phyloP scores from a whole-genome alignment of 768 basidiomycete species.

The Rossbeevera mucosa region DNA sequence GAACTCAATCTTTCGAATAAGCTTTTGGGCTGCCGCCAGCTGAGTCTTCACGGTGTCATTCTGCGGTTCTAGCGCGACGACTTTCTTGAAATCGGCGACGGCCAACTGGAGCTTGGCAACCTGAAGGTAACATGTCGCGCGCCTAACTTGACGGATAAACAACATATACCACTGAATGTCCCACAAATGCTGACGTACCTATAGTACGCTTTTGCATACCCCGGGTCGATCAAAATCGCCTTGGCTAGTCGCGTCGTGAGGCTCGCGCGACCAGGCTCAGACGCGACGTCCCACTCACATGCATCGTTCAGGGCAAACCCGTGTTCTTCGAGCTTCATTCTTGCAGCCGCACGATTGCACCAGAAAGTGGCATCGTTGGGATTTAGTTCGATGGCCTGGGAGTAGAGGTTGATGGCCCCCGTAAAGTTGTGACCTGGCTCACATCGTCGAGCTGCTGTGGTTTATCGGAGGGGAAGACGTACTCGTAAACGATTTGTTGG shows the following conservation, averaged over 20 bases:
- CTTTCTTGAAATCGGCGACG: slow-evolving; percentile 82
- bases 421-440: slow-evolving; percentile 68
- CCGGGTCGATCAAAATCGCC: slow-evolving; percentile 84
- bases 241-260: slow-evolving; percentile 45
- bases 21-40: slow-evolving; percentile 83
- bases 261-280: slow-evolving; percentile 11
- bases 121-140: slow-evolving; percentile 88
- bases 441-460: not conserved
- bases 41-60: slow-evolving; percentile 80
- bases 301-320: slow-evolving; percentile 90
- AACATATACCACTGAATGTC: not conserved
- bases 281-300: slow-evolving; percentile 45
- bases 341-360: slow-evolving; percentile 90
- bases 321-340: slow-evolving; percentile 91
- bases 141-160: slow-evolving; percentile 39
- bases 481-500: slow-evolving; percentile 86
- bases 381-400: slow-evolving; percentile 81
- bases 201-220: slow-evolving; percentile 88
- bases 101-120: slow-evolving; percentile 85
- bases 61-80: slow-evolving; percentile 77
- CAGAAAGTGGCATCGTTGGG: slow-evolving; percentile 85
- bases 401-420: slow-evolving; percentile 72
- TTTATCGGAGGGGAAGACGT: slow-evolving; percentile 4
- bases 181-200: slow-evolving; percentile 41
- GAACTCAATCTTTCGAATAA: slow-evolving; percentile 84